Percentiles rank a stretch among this genome's conserved stretches.
These are phyloP conservation scores for Didymella glomerata DNA, from an alignment of 2,329 filamentous ascomycete genomes.

Conservation along the genomic window DNA sequence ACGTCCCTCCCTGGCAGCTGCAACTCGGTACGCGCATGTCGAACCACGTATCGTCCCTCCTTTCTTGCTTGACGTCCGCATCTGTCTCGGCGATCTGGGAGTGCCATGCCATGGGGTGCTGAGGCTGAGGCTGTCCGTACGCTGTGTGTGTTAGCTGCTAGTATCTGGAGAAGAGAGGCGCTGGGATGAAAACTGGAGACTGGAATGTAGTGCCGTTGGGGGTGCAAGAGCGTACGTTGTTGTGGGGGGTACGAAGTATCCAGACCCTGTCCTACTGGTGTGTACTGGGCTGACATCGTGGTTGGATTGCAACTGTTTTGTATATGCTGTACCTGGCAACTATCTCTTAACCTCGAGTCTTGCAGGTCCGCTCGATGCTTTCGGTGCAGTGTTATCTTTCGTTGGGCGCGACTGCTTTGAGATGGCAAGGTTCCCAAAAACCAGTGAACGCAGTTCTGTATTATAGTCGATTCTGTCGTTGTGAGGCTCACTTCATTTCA, in stretches of 20 bases:
- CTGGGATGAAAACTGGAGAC: no score
- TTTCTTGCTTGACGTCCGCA: neutral
- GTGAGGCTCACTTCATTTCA: neutral
- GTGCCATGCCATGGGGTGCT: constrained; percentile 5
- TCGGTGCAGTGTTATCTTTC: neutral
- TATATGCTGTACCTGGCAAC: neutral
- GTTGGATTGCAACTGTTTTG: neutral
- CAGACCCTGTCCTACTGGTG: neutral
- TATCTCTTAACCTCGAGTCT: neutral
- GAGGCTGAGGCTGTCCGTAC: neutral
- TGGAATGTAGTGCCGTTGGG: no score
- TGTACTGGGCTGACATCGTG: constrained; percentile 6
- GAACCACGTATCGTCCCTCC: neutral
- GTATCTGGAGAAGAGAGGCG: no score
- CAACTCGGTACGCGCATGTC: neutral
- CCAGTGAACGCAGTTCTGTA: neutral
- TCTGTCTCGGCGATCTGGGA: constrained; percentile 7
- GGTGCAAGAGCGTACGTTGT: no score
- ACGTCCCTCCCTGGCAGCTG: neutral
- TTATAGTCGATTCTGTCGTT: neutral
- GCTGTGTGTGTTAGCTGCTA: neutral
- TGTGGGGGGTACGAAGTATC: neutral
- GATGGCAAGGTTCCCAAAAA: neutral
- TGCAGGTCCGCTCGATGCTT: no score
- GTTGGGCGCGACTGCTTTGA: neutral